phyloP scores from a whole-genome alignment of 768 basidiomycete genomes.

The Tubosaeta sp. region DNA sequence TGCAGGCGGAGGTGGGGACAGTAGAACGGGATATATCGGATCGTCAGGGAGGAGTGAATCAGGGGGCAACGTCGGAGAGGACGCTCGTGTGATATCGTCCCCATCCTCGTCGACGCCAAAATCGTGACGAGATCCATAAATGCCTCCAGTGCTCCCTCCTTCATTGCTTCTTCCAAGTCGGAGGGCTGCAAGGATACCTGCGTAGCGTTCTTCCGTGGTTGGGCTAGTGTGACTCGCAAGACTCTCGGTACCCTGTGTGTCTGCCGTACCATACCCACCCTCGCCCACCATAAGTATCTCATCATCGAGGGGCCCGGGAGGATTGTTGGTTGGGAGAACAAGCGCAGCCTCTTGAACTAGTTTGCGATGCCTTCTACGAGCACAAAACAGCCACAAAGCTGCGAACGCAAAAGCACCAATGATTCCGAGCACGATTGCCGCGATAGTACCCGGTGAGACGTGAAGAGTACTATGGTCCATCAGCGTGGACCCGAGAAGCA shows the following conservation, averaged over 20 bases:
- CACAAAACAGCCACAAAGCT: constrained; percentile 30
- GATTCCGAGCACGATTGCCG: constrained; percentile 23
- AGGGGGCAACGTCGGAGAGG: constrained; percentile 25
- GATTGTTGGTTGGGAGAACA: constrained; percentile 5
- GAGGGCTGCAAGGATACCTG: constrained; percentile 24
- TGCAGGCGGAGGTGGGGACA: constrained; percentile 26
- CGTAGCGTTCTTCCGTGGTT: constrained; percentile 25
- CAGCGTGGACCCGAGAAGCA: constrained; percentile 1
- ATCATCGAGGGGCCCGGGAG: constrained; percentile 18
- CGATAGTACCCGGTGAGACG: constrained; percentile 23
- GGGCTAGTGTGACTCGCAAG: neutral
- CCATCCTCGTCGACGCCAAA: constrained; percentile 6
- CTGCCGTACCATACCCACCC: constrained; percentile 2
- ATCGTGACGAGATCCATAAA: constrained; percentile 23
- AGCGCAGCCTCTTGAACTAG: constrained; percentile 17
- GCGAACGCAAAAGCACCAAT: constrained; percentile 25
- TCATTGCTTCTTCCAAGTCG: constrained; percentile 16
- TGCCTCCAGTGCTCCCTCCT: constrained; percentile 24
- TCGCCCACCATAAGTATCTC: constrained; percentile 19
- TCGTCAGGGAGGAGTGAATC: constrained; percentile 12
- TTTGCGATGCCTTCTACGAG: constrained; percentile 26
- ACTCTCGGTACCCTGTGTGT: neutral
- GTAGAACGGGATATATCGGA: constrained; percentile 11
- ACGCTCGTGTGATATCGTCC: constrained; percentile 10
- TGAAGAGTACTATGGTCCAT: constrained; percentile 4